Conservation (phyloP, 495 filamentous ascomycete genomes). For the Emericellopsis terricola region DNA sequence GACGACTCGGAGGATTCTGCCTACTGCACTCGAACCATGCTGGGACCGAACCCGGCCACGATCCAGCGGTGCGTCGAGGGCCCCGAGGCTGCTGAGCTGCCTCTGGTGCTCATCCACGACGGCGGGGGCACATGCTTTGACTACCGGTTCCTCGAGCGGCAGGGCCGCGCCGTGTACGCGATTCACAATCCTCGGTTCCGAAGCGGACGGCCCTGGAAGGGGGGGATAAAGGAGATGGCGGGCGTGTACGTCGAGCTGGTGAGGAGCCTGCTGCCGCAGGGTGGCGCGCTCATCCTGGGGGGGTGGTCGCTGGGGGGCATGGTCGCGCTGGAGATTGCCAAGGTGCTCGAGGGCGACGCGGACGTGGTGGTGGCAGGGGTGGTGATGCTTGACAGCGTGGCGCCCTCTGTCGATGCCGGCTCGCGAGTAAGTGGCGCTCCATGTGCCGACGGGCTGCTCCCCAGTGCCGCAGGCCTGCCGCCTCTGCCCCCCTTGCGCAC, state of each 20-base stretch:
- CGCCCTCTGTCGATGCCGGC: too few relatives aligned
- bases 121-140: slow-evolving; percentile 22
- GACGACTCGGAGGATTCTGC: too few relatives aligned
- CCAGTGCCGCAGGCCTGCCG: too few relatives aligned
- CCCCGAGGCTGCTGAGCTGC: too few relatives aligned
- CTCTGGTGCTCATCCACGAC: slow-evolving; percentile 24
- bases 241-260: slow-evolving; percentile 13
- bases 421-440: too few relatives aligned
- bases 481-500: too few relatives aligned
- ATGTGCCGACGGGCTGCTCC: too few relatives aligned
- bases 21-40: too few relatives aligned
- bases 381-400: not conserved
- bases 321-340: not conserved
- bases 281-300: not conserved
- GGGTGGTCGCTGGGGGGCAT: slow-evolving; percentile 1
- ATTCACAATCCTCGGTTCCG: slow-evolving; percentile 19
- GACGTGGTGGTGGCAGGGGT: not conserved
- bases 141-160: slow-evolving; percentile 17
- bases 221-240: slow-evolving; percentile 20
- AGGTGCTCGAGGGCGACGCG: not conserved
- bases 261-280: slow-evolving; percentile 2
- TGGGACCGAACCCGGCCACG: too few relatives aligned
- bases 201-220: slow-evolving; percentile 9
- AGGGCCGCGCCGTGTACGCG: slow-evolving; percentile 16
- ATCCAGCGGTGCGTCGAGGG: too few relatives aligned